Conservation (phyloP, 768 basidiomycete species). For the Tubosaeta sp. region DNA sequence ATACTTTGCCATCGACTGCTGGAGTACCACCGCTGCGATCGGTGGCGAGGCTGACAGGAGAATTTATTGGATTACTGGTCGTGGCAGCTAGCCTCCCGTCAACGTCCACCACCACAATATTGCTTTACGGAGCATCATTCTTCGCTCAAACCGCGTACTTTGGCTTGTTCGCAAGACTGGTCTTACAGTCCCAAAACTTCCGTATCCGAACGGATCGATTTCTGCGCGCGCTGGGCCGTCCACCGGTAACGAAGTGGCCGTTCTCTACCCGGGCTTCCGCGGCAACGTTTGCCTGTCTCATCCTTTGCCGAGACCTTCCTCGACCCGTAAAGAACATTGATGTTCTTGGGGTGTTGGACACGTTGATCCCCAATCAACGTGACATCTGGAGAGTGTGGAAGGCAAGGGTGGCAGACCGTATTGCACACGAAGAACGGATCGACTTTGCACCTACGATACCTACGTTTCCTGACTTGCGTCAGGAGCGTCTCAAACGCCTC, state of each 20-base stretch:
- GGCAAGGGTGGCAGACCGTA: conserved; percentile 14
- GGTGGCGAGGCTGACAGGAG: conserved; percentile 4
- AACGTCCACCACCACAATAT: neutral
- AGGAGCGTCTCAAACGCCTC: conserved; percentile 6
- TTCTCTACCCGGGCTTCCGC: conserved; percentile 14
- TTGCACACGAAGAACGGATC: conserved; percentile 9
- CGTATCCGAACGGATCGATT: conserved; percentile 13
- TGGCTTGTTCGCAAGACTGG: conserved; percentile 13
- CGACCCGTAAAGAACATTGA: conserved; percentile 12
- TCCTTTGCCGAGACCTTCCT: conserved; percentile 11
- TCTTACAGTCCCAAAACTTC: conserved; percentile 14
- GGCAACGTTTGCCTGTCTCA: conserved; percentile 15
- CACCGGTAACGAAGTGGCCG: conserved; percentile 10
- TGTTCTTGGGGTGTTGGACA: conserved; percentile 11
- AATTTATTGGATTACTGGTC: conserved; percentile 9
- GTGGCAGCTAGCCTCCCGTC: conserved; percentile 3
- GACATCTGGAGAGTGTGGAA: conserved; percentile 17
- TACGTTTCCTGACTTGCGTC: conserved; percentile 10
- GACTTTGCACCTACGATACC: conserved; percentile 15
- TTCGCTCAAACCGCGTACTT: conserved; percentile 15
- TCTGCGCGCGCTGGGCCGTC: conserved; percentile 3
- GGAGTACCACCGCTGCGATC: conserved; percentile 8
- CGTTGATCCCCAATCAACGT: conserved; percentile 10
- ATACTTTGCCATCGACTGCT: neutral
- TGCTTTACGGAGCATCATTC: conserved; percentile 8